Evolutionary conservation across 129 eudicot species (phyloP), one percentile per base, ranked within the genome.

Genomic region (Tagetes erecta): DNA sequence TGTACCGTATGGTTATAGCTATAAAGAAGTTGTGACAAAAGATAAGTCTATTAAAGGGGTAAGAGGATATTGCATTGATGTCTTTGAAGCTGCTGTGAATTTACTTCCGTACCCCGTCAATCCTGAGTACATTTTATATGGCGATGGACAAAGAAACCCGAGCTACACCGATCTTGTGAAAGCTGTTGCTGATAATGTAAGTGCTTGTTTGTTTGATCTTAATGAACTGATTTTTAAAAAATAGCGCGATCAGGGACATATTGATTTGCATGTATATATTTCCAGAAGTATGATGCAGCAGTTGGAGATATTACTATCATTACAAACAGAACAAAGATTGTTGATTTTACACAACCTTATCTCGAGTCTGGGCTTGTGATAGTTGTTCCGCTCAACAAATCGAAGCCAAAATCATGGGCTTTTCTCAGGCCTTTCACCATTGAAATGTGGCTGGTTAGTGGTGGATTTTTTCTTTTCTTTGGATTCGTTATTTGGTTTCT

Each of bases 401-500:
- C 35, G 3, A 87, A 85, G 73, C 79, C 86, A 10, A 83, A 84
- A 71, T 82, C 96, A 30, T 92, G 92, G 96, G 92, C 92, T 36
- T 92, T 92, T 65, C 89, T 92, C 60, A 80, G 77, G 78, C 97
- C 97, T 47, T 92, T 88, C 63, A 84, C 92, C 7, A 20, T 80
- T 82, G 84, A 83, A 80, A 86, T 92, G 97, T 92, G 97, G 97
- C 73, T 76, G 38, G 91, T 92, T 11, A 88, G 91, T 35, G 91
- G 85, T 9, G 77, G 74, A 6, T 88, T 87, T 76, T 92, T 92
- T 78, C 86, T 92, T 6, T 73, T 92, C 6, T 88, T 92, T 35
- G 97, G 97, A 83, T 77, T 86, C 20, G 90, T 86, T 70, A 81
- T 92, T 63, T 92, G 97, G 96, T 83, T 88, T 67, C 92, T 92